A percentile compares a stretch with the other conserved stretches of the same genome.
phyloP scores from a whole-genome alignment of 2,329 filamentous ascomycete species.

The Alternaria sp. region DNA sequence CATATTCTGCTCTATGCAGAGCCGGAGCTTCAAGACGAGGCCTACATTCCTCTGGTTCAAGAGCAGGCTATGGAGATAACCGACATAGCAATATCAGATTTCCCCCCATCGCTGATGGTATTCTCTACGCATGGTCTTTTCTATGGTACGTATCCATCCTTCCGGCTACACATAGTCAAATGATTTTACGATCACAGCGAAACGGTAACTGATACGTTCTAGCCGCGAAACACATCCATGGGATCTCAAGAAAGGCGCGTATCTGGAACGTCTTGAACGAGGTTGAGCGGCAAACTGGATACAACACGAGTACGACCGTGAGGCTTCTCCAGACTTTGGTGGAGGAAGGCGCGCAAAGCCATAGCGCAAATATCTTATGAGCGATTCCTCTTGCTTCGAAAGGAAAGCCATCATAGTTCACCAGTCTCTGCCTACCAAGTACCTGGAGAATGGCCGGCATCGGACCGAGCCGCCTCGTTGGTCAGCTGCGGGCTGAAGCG shows the following conservation, averaged over 20 bases:
- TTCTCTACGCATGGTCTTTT: slow-evolving; percentile 43
- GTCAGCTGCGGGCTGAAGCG: neutral
- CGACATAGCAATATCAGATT: slow-evolving; percentile 43
- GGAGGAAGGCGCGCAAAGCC: slow-evolving; percentile 13
- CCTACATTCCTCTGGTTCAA: slow-evolving; percentile 36
- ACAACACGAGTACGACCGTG: slow-evolving; percentile 36
- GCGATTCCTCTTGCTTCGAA: neutral
- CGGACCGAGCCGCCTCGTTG: neutral
- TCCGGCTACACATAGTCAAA: neutral
- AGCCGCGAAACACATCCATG: slow-evolving; percentile 46
- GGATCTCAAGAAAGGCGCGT: slow-evolving; percentile 40
- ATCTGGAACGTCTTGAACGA: slow-evolving; percentile 43
- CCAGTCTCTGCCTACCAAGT: neutral
- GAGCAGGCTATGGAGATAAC: slow-evolving; percentile 38
- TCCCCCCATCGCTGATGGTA: slow-evolving; percentile 39
- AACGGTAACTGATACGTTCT: neutral
- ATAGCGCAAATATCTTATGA: neutral
- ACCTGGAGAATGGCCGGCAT: neutral
- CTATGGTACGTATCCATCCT: slow-evolving; percentile 30
- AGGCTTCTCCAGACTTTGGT: slow-evolving; percentile 36
- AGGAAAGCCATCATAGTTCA: neutral
- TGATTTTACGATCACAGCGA: neutral
- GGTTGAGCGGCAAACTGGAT: slow-evolving; percentile 41
- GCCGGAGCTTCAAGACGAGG: slow-evolving; percentile 33
- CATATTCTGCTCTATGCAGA: slow-evolving; percentile 44